A percentile compares a stretch with the other conserved stretches of the same genome.
These are phyloP conservation scores for Ustilaginoidea virens DNA, from an alignment of 2,329 filamentous ascomycete genomes.

Conservation along the genomic window DNA sequence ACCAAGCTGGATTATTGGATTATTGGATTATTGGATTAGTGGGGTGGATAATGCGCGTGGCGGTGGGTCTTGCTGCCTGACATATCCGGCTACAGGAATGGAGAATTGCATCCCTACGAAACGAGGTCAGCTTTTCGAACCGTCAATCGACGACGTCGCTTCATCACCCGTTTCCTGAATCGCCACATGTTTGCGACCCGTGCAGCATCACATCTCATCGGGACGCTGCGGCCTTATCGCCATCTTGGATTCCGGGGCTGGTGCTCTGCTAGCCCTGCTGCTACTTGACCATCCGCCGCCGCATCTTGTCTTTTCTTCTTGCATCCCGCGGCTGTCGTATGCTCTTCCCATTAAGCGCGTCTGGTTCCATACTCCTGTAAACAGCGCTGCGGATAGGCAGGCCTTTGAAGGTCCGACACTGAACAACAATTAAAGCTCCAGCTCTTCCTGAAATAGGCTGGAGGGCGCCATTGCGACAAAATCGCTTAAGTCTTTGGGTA, in stretches of 20 bases:
- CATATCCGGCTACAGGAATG: constrained; percentile 13
- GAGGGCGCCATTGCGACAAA: constrained; percentile 10
- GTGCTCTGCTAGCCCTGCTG: constrained; percentile 8
- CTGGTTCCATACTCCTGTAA: constrained; percentile 20
- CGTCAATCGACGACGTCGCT: constrained; percentile 15
- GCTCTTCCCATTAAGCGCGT: constrained; percentile 8
- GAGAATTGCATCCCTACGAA: constrained; percentile 8
- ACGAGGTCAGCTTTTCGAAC: constrained; percentile 16
- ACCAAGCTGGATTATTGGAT: too few relatives aligned
- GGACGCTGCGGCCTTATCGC: constrained; percentile 10
- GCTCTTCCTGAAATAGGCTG: too few relatives aligned
- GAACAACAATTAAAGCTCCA: too few relatives aligned
- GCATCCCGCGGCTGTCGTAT: constrained; percentile 7
- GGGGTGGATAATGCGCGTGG: neutral
- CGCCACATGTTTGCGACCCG: constrained; percentile 12
- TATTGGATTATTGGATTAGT: too few relatives aligned
- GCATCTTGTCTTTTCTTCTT: constrained; percentile 3
- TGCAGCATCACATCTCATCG: constrained; percentile 10
- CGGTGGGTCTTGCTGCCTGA: constrained; percentile 16
- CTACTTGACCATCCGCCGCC: constrained; percentile 6
- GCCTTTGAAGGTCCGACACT: too few relatives aligned
- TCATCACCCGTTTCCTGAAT: constrained; percentile 12
- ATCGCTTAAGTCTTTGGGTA: constrained; percentile 16
- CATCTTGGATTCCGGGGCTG: too few relatives aligned
- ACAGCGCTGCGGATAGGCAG: constrained; percentile 13